Evolutionary conservation across 768 basidiomycete genomes (phyloP), one percentile per base, ranked within the genome.

Genomic region (Phaeolepiota aurea): DNA sequence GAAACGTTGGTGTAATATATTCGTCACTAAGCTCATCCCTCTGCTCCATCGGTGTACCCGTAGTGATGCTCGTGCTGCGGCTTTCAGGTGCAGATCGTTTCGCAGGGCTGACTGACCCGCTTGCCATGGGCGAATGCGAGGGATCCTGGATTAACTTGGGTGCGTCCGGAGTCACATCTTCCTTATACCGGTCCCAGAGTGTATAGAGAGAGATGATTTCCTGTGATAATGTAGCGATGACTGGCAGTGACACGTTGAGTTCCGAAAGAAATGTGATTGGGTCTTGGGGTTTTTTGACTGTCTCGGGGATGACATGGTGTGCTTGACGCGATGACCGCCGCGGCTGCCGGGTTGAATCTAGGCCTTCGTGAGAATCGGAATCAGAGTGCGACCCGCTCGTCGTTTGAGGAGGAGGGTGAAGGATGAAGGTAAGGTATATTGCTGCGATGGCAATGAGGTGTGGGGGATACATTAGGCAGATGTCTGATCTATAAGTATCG

Each of bases 381-480:
- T 32, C 11, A 10, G 30, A 16, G 32, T 14, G 13, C 9, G 30
- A 9, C 9, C 9, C 11, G 21, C 10, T 12, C n/a, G 38, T n/a
- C 12, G 42, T 44, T 14, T 73, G 66, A 22, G 77, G 73, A 14
- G 77, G 74, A 0, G 69, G 62, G 52, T 89, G 82, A 7, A 91
- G 68, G 37, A 84, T 75, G 54, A 90, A 79, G 0, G 87, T 84
- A 44, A 97, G 77, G 64, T 91, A 96, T 41, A 99, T 76, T 0
- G 89, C 86, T 0, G 93, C 82, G 53, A 97, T 76, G 15, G 94
- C 91, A 48, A 98, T 87, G 42, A 97, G 68, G 56, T 98, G 91
- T 0, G 96, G 96, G 0, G 96, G 93, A 55, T 98, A 84, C 20
- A 96, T 62, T n/a, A 99, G 78, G 54, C 89, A 91, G 14, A 99